These are phyloP conservation scores for Ogataea glucozyma DNA, from an alignment of 805 yeast species.

Conservation along the genomic window DNA sequence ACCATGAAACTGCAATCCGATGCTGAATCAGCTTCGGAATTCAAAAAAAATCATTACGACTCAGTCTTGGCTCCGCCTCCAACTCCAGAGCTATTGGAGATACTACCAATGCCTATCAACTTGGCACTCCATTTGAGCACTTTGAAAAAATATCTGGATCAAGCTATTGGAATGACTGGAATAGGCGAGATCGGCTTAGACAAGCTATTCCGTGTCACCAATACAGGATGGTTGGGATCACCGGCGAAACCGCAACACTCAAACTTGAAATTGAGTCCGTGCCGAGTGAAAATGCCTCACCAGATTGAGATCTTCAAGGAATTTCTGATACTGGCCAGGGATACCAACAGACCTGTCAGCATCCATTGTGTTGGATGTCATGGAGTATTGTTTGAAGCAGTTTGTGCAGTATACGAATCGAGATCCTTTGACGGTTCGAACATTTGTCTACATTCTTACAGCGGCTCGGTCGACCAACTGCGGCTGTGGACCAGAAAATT, in stretches of 20 bases:
- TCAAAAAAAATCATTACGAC: constrained; percentile 57
- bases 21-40: constrained; percentile 14
- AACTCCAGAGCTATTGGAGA: constrained; percentile 39
- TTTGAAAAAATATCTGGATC: constrained; percentile 35
- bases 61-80: constrained; percentile 48
- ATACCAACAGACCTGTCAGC: constrained; percentile 55
- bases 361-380: constrained; percentile 86
- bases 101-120: constrained; percentile 62
- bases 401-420: constrained; percentile 21
- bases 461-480: constrained; percentile 78
- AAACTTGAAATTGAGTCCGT: constrained; percentile 26
- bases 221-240: constrained; percentile 2
- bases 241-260: constrained; percentile 1
- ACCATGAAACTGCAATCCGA: constrained; percentile 30
- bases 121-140: constrained; percentile 38
- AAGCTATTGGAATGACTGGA: constrained; percentile 34
- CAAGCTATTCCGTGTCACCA: constrained; percentile 53
- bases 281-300: constrained; percentile 63
- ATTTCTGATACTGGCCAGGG: constrained; percentile 57
- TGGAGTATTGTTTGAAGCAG: constrained; percentile 53
- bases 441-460: constrained; percentile 78
- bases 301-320: constrained; percentile 54
- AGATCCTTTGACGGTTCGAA: constrained; percentile 37
- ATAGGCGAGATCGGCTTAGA: constrained; percentile 95
- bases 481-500: constrained; percentile 44